phyloP scores from a whole-genome alignment of 768 basidiomycete species.

The Kwoniella sp. region DNA sequence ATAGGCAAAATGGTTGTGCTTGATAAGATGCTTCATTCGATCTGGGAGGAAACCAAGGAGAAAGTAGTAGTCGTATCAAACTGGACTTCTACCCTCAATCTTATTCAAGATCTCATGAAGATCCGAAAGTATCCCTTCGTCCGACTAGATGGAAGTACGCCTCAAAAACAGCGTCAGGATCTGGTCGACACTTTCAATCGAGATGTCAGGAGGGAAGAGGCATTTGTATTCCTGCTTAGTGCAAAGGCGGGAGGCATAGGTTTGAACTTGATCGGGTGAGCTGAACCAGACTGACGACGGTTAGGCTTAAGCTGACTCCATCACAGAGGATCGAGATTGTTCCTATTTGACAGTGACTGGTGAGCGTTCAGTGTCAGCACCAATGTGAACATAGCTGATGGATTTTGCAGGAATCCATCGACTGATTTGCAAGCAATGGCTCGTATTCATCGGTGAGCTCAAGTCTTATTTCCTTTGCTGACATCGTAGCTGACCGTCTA shows the following conservation, averaged over 20 bases:
- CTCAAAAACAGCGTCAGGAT: slow-evolving; percentile 58
- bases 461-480: background rate
- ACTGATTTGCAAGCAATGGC: slow-evolving; percentile 95
- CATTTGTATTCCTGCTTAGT: slow-evolving; percentile 87
- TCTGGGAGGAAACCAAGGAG: slow-evolving; percentile 68
- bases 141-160: slow-evolving; percentile 76
- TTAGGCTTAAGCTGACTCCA: background rate
- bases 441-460: slow-evolving; percentile 77
- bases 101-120: slow-evolving; percentile 83
- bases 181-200: slow-evolving; percentile 88
- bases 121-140: slow-evolving; percentile 73
- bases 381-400: slow-evolving; percentile 4
- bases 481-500: background rate
- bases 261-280: slow-evolving; percentile 64
- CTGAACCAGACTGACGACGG: background rate
- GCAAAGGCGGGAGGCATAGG: slow-evolving; percentile 96
- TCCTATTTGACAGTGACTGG: slow-evolving; percentile 58
- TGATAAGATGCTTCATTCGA: slow-evolving; percentile 40
- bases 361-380: slow-evolving; percentile 15
- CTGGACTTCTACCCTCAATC: slow-evolving; percentile 89
- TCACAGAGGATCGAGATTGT: slow-evolving; percentile 80
- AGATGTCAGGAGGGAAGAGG: slow-evolving; percentile 64
- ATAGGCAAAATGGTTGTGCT: slow-evolving; percentile 50
- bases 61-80: slow-evolving; percentile 93
- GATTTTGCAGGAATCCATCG: slow-evolving; percentile 53